Evolutionary conservation across 495 filamentous ascomycete genomes (phyloP), one percentile per base, ranked within the genome.

Genomic region (Xylaria cubensis): DNA sequence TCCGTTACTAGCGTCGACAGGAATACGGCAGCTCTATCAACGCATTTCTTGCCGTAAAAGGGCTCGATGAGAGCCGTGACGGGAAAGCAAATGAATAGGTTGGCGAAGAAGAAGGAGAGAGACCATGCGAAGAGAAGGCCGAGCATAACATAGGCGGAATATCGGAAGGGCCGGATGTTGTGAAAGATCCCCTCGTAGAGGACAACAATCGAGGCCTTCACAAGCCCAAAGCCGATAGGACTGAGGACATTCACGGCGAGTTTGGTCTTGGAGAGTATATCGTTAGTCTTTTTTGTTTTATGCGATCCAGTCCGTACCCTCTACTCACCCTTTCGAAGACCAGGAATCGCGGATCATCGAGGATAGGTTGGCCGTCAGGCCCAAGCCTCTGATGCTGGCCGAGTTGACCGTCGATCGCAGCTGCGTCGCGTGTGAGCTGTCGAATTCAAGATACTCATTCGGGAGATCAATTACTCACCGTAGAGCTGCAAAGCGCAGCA

Each of bases 201-300:
- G 84, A 88, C 71, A 80, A 88, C 77, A 82, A 89, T 80, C 12
- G 80, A 81, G 0, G 84, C 64, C 73, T 88, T 87, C 26, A 85
- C 82, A n/a, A 85, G 71, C 26, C 85, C 81, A 61, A 89, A 76
- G 62, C 84, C 80, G 9, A 86, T 84, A 62, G 86, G 86, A 62
- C 88, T 88, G 65, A 88, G 72, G 32, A 87, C 74, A 67, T 88
- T 85, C 15, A 73, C 76, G 34, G 64, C 64, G 32, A 67, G 64
- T 55, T 51, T 67, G 46, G 64, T 67, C 64, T 67, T 67, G n/a
- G 77, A 70, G 21, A 79, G 53, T 62, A 75, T 67, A 24, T 64
- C 34, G 76, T 79, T 61, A 3, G 56, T 58, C 62, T 50, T 3
- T 34, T 12, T 72, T 72, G 41, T 39, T 42, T 42, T 10, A 4